A percentile compares a stretch with the other conserved stretches of the same genome.
These are phyloP conservation scores for Rubroshorea leprosula DNA, from an alignment of 345 rosid genomes.

Conservation along the genomic window DNA sequence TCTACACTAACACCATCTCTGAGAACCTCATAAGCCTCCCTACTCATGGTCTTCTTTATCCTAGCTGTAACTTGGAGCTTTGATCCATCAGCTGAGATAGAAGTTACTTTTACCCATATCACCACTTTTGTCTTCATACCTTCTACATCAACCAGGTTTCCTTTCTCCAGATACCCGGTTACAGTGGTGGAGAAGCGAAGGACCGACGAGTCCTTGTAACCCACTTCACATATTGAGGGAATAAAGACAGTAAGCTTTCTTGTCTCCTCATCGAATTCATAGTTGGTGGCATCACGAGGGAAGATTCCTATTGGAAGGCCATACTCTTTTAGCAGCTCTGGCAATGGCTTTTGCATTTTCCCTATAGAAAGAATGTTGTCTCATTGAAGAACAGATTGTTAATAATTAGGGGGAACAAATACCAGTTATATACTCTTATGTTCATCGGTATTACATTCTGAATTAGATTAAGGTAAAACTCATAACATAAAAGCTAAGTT, in stretches of 20 bases:
- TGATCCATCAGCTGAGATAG: slow-evolving; percentile 55
- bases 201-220: slow-evolving; percentile 80
- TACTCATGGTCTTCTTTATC: slow-evolving; percentile 63
- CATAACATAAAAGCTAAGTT: too few species aligned
- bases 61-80: slow-evolving; percentile 81
- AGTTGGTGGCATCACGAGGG: slow-evolving; percentile 91
- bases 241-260: slow-evolving; percentile 70
- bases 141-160: slow-evolving; percentile 73
- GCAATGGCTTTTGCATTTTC: slow-evolving; percentile 90
- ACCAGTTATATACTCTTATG: too few species aligned
- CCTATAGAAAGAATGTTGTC: slow-evolving; percentile 35
- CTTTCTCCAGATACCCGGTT: slow-evolving; percentile 71
- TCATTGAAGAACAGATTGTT: too few species aligned
- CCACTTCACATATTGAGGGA: slow-evolving; percentile 78
- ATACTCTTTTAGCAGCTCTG: slow-evolving; percentile 78
- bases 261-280: slow-evolving; percentile 84
- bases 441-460: too few species aligned
- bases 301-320: slow-evolving; percentile 86
- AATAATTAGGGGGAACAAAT: too few species aligned
- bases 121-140: slow-evolving; percentile 88
- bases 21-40: slow-evolving; percentile 80
- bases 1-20: slow-evolving; percentile 64
- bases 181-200: slow-evolving; percentile 61
- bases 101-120: slow-evolving; percentile 82
- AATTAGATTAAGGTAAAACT: too few species aligned